Evolutionary conservation across 306 rosid species (phyloP), one percentile per base, ranked within the genome.

Genomic region (Lotus japonicus): DNA sequence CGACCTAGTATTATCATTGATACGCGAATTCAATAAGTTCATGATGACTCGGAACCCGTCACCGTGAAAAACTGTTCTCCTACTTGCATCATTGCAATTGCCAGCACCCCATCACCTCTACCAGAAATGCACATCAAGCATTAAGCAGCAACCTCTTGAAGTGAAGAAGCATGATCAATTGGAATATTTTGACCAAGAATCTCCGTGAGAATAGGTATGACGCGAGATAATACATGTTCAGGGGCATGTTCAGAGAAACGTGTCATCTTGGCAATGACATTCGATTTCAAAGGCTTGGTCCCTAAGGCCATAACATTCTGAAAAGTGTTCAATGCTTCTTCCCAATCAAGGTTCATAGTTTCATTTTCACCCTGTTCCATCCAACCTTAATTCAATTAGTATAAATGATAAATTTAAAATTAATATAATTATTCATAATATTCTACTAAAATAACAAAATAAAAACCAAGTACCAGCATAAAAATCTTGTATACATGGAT

Each of bases 41-140:
- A 78, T 17, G 7, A 84, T 49, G 38, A 65, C 38, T 35, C 68
- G 78, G 11, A 81, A 56, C 18, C 84, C 85, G 5, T 72, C 84
- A 65, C 49, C 60, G 26, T 59, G 41, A 14, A 73, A 80, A 48
- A 84, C 72, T 33, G 21, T 41, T 7, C 23, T 35, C 23, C 89
- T 77, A 73, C 73, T 84, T 19, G 2, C 5, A 33, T 42, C 18
- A 84, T 79, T 72, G 49, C 76, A 42, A 13, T 58, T 0, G 75
- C 86, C 66, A 84, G 48, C 9, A 11, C 75, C 51, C 79, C 77
- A 17, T 76, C 82, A 59, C 80, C 80, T 70, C 59, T 36, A 58
- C 80, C 53, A 72, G 80, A 76, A 68, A 84, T 79, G n/a, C 80
- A 66, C 59, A 76, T 76, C 66, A 84, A 68, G 77, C 89, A 81